Conservation (phyloP, 345 rosid species). For the Brassica cretica region DNA sequence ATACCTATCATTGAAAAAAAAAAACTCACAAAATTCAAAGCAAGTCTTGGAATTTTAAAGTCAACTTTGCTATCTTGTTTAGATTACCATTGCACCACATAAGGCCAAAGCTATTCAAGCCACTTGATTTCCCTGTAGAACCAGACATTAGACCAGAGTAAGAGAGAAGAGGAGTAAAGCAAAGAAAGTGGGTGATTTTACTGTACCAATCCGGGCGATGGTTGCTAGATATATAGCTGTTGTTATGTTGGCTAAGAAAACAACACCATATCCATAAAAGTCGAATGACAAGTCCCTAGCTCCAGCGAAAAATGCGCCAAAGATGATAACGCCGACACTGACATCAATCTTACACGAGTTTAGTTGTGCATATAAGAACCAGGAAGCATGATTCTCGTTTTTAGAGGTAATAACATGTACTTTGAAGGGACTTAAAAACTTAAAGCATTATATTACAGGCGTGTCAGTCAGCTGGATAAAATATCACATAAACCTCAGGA, state of each 20-base stretch:
- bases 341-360: conserved; percentile 50
- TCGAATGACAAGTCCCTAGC: conserved; percentile 96
- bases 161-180: background rate
- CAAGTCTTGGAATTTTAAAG: conserved; percentile 1
- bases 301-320: conserved; percentile 95
- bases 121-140: conserved; percentile 86
- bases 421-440: background rate
- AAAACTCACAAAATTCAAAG: conserved; percentile 30
- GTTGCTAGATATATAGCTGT: conserved; percentile 94
- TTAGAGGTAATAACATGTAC: background rate
- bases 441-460: background rate
- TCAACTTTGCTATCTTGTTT: background rate
- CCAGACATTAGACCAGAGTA: conserved; percentile 10
- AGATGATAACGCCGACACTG: conserved; percentile 89
- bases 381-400: conserved; percentile 31
- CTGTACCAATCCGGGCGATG: conserved; percentile 81
- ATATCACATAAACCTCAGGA: conserved; percentile 6
- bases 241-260: conserved; percentile 80
- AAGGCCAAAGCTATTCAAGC: conserved; percentile 96
- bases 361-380: conserved; percentile 45
- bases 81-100: conserved; percentile 97
- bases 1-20: conserved; percentile 51
- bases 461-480: conserved; percentile 4
- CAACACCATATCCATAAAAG: conserved; percentile 84
- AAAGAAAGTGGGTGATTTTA: background rate